Conservation (phyloP, 208 protist species). For the Endotrypanum monterogeii region DNA sequence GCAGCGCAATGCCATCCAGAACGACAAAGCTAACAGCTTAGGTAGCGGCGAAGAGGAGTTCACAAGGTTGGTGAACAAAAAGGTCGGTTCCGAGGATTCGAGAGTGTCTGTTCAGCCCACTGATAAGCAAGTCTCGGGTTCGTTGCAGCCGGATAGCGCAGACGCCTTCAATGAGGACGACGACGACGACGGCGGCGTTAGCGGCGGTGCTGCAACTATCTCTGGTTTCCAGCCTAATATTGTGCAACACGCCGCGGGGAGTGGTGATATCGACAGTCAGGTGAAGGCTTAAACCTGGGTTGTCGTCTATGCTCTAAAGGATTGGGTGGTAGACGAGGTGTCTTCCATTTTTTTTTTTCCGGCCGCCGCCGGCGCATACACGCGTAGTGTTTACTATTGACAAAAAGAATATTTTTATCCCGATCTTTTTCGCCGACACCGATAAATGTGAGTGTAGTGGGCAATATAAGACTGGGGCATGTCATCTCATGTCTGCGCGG, state of each 20-base stretch:
- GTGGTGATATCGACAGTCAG: not conserved
- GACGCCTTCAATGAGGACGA: slow-evolving; percentile 33
- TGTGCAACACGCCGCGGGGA: not conserved
- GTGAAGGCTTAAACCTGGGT: not conserved
- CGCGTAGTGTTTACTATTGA: no score
- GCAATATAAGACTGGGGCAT: not conserved
- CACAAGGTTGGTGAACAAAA: slow-evolving; percentile 5
- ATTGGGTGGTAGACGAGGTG: not conserved
- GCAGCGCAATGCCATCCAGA: slow-evolving; percentile 29
- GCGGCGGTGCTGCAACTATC: not conserved
- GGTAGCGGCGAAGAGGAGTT: slow-evolving; percentile 16
- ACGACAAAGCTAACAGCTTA: slow-evolving; percentile 16
- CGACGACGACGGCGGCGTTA: slow-evolving; percentile 29
- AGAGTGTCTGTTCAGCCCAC: not conserved
- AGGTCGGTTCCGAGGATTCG: not conserved
- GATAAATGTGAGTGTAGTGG: not conserved
- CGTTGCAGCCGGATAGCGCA: not conserved
- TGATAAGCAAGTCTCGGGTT: not conserved
- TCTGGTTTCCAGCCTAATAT: not conserved
- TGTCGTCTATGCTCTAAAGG: not conserved
- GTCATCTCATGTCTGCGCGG: not conserved
- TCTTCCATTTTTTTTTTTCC: not conserved
- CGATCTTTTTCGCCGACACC: not conserved
- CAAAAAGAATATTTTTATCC: not conserved
- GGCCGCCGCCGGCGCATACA: not conserved